phyloP scores from a whole-genome alignment of 306 rosid species.

The Echinosophora koreensis region DNA sequence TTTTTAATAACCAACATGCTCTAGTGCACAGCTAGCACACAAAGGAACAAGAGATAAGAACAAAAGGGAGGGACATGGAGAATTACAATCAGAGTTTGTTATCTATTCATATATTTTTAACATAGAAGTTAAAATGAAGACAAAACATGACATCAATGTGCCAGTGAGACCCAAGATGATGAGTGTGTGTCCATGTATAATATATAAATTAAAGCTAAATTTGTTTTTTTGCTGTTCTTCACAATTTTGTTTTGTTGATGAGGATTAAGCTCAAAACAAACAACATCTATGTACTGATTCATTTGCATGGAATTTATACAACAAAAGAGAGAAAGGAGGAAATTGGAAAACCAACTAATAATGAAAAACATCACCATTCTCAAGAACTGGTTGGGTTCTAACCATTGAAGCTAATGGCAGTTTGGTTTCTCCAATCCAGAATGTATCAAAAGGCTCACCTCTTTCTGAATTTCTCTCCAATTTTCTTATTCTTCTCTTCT shows the following conservation, averaged over 20 bases:
- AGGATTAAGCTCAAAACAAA: slow-evolving; percentile 25
- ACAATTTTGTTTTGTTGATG: slow-evolving; percentile 21
- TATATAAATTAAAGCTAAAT: neutral
- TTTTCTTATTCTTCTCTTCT: slow-evolving; percentile 51
- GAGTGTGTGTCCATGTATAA: no score
- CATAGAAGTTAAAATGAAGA: neutral
- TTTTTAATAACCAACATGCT: neutral
- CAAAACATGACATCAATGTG: slow-evolving; percentile 24
- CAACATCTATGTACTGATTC: slow-evolving; percentile 28
- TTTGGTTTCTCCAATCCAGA: slow-evolving; percentile 85
- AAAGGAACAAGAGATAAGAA: slow-evolving; percentile 35
- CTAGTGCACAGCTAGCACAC: neutral
- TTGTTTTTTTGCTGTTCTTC: slow-evolving; percentile 28
- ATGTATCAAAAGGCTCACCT: slow-evolving; percentile 65
- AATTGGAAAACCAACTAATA: slow-evolving; percentile 14
- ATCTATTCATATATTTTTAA: neutral
- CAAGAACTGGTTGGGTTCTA: slow-evolving; percentile 87
- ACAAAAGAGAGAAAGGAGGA: neutral
- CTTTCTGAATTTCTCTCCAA: slow-evolving; percentile 76
- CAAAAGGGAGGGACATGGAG: neutral
- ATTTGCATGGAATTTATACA: slow-evolving; percentile 33
- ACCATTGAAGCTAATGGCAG: slow-evolving; percentile 79
- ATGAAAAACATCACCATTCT: slow-evolving; percentile 51
- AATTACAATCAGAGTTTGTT: neutral
- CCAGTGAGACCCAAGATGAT: neutral